Evolutionary conservation across 73 alveolate species (phyloP).

Genomic region (Symbiodinium pilosum): DNA sequence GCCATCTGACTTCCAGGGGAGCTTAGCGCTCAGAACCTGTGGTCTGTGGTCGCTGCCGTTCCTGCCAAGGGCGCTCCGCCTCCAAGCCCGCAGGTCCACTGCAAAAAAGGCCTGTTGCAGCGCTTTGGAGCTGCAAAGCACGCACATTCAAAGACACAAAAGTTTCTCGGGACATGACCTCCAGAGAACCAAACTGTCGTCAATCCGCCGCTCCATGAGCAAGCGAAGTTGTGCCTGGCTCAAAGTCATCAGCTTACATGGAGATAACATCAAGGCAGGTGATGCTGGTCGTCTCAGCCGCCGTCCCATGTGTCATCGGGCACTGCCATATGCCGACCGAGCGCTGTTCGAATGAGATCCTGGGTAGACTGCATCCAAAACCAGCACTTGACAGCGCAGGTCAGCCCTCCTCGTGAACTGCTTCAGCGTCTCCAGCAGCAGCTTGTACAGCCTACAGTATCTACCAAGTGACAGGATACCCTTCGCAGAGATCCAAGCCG

Average conservation of each 20-base stretch:
- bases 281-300: not conserved
- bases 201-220: slow-evolving; percentile 66
- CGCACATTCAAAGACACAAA: no score
- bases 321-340: slow-evolving; percentile 9
- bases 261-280: not conserved
- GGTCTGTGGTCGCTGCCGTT: no score
- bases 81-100: slow-evolving; percentile 60
- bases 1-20: no score
- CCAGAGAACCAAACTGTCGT: slow-evolving; percentile 65
- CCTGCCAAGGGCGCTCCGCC: slow-evolving; percentile 57
- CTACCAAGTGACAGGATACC: not conserved
- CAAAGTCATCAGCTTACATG: not conserved
- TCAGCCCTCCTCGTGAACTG: not conserved
- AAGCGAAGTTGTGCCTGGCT: slow-evolving; percentile 43
- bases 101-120: slow-evolving; percentile 38
- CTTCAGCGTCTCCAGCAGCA: slow-evolving; percentile 68
- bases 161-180: not conserved
- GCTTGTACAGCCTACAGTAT: slow-evolving; percentile 50
- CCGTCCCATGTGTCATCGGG: slow-evolving; percentile 52
- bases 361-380: not conserved
- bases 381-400: no score
- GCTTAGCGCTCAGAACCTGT: no score
- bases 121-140: no score
- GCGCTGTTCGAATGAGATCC: slow-evolving; percentile 35
- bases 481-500: not conserved